Evolutionary conservation across 345 rosid genomes (phyloP), one percentile per base, ranked within the genome.

Genomic region (Brassica juncea): DNA sequence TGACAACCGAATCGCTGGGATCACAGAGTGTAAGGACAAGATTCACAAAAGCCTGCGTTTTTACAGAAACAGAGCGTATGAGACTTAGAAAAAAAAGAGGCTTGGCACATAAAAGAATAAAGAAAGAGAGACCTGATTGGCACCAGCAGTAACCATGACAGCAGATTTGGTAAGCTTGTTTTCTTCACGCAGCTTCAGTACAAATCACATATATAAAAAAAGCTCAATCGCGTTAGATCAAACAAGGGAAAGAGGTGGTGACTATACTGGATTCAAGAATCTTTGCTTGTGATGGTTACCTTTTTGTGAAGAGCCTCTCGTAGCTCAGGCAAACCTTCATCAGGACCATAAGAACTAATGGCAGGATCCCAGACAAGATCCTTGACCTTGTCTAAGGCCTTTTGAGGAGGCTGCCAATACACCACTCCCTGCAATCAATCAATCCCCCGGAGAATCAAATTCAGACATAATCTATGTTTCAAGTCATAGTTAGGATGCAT

Each of bases 111-210:
- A 49, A n/a, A 47, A 39, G 47, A 11, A 0, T 39, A 78, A 39
- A 72, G 6, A 52, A 74, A 52, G 27, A 58, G 1, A 7, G 32
- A 93, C 97, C 97, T 93, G 99, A 81, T 95, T 95, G 82, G 98
- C 98, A 70, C 99, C 98, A 4, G 99, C 89, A 76, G 99, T 95
- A 69, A 93, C 99, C 90, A 95, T 92, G 71, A 95, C 98, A 0
- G 85, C 84, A 30, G 99, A 95, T 66, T 86, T 90, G 68, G 75
- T 82, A 75, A 93, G 82, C 68, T 90, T 91, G 80, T 95, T 95
- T 77, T 95, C 97, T 71, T 15, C 74, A 31, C 72, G 71, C 84
- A 95, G 84, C 98, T 93, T 87, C 84, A 80, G 54, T 57, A 68
- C 15, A 65, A 39, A 80, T 27, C 6, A 5, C 7, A 49, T 77